These are phyloP conservation scores for Yarrowia sp. DNA, from an alignment of 805 yeast genomes.

Conservation along the genomic window DNA sequence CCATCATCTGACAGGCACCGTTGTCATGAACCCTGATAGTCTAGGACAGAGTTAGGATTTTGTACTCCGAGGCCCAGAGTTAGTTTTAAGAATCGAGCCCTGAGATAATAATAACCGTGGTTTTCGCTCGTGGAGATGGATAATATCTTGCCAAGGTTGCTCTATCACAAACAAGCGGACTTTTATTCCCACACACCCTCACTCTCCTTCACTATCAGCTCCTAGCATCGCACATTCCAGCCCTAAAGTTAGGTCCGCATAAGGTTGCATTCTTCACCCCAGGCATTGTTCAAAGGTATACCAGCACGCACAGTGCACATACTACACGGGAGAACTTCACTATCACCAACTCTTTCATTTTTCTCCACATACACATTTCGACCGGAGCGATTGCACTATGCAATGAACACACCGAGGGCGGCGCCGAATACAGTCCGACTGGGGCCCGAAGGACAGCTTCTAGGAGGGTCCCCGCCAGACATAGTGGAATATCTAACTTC, in stretches of 20 bases:
- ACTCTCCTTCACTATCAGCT: not conserved
- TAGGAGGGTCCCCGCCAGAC: slow-evolving; percentile 33
- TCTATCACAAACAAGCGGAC: not conserved
- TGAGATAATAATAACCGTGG: not conserved
- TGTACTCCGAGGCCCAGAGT: not conserved
- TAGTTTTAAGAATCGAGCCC: slow-evolving; percentile 5
- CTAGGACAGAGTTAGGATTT: not conserved
- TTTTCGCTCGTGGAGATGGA: not conserved
- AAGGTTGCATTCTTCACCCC: slow-evolving; percentile 21
- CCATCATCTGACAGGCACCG: not conserved
- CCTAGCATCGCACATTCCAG: not conserved
- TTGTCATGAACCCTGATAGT: not conserved
- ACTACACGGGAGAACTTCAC: not conserved
- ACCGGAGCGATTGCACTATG: slow-evolving; percentile 5
- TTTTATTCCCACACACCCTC: too few species aligned
- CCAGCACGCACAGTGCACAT: not conserved
- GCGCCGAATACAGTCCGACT: slow-evolving; percentile 17
- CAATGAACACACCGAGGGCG: slow-evolving; percentile 16
- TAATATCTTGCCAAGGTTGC: not conserved
- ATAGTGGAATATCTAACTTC: slow-evolving; percentile 50
- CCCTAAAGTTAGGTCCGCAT: not conserved
- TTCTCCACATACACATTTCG: not conserved
- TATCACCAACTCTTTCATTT: not conserved
- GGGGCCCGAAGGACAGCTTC: slow-evolving; percentile 25
- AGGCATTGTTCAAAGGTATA: not conserved